Evolutionary conservation across 129 eudicot species (phyloP), one percentile per base, ranked within the genome.

Genomic region (Arctium lappa): DNA sequence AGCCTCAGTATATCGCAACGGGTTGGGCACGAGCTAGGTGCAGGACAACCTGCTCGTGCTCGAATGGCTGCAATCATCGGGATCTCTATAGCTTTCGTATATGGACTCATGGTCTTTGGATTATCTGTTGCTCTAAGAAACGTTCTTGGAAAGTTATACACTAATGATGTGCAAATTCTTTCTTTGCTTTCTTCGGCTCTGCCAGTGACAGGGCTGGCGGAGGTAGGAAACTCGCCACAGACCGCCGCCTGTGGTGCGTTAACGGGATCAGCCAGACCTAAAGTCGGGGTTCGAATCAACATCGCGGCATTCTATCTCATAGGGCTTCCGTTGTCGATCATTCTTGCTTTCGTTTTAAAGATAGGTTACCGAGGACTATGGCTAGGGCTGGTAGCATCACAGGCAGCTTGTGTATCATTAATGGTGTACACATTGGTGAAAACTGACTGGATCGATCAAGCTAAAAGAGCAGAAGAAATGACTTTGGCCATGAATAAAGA

Each of bases 251-350:
- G 97, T 6, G 97, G 99, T 9, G 97, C 80, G 0, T 86, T 95
- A 56, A 91, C 87, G 22, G 99, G 99, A 0, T 91, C 97, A 1
- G 99, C 99, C 2, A 82, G 97, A 77, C 95, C 97, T 2, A 92
- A 89, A 66, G 78, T 87, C 0, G 99, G 97, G 9, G 91, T 87
- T 8, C 31, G 91, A 29, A 88, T 93, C 76, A 93, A 95, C 66
- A 74, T 95, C 0, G 87, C 91, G 8, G 93, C 97, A 13, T 95
- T 95, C 80, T 95, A 95, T 75, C 69, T 93, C 11, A 89, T 95
- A 10, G 99, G 97, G 10, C 85, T 95, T 86, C 99, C 99, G 1
- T 68, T 83, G 22, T 84, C 96, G 0, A 76, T 86, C 1, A 81
- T 91, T 9, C 29, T 91, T 4, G 90, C 94, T 0, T 95, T 95